Base-by-base conservation (phyloP, 306 rosid genomes). In the Quercus rubra region DNA sequence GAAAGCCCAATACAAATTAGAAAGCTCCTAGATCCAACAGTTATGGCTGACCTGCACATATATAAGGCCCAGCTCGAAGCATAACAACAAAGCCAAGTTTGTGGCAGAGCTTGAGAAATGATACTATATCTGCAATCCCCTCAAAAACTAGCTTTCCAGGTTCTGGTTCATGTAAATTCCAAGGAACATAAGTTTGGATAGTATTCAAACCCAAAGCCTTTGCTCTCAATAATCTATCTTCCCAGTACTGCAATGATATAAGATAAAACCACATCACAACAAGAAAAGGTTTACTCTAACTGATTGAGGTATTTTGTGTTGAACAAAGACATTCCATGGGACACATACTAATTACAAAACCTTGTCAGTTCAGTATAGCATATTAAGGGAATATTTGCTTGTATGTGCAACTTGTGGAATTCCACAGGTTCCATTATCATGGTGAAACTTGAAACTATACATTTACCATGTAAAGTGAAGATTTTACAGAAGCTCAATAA, bases 121-220 rank as follows among this genome's bases (percentile, higher is more conserved):
- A 80, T 71, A 83, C 89, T 69, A 95, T 77, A 86, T 95, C 85
- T 25, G 96, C 97, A 78, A 95, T 79, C 68, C 97, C 98, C 77
- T 80, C 90, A 85, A 92, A 95, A 66, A 81, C 90, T 73, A 83
- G 90, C 79, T 86, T 78, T 70, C 91, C 97, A 1, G 94, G 88
- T 62, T 71, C 74, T 78, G 97, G 95, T 86, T 95, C 97, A 67
- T 95, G 99, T 71, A 91, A 85, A 86, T 95, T 95, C 99, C 99
- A 92, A 59, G 99, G 97, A 79, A 92, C 85, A 83, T 95, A 95
- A 73, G 95, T 91, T 78, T 92, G 97, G 85, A 95, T 91, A 0
- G 98, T 90, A 77, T 92, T 95, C 84, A 95, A 88, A 52, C 99
- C 99, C 91, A 95, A 79, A 7, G 99, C 96, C 86, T 89, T 95